These are phyloP conservation scores for Aspergillus bertholletiae DNA, from an alignment of 495 filamentous ascomycete species.

Conservation along the genomic window DNA sequence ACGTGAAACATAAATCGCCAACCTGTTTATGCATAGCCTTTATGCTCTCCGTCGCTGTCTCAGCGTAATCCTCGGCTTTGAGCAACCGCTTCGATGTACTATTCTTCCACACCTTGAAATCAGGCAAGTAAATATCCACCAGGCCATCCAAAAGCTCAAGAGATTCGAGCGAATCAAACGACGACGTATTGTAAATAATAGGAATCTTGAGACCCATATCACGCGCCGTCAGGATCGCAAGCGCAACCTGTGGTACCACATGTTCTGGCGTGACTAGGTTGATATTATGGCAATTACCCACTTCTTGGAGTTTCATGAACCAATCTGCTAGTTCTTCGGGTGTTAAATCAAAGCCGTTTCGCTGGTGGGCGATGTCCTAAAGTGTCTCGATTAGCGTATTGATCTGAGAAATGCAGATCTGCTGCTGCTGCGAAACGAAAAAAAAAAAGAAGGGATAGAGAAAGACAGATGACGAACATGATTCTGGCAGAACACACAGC, in stretches of 20 bases:
- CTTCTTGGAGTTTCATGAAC: slow-evolving; percentile 68
- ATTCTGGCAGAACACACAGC: slow-evolving; percentile 82
- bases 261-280: slow-evolving; percentile 76
- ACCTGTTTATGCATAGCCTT: slow-evolving; percentile 74
- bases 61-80: slow-evolving; percentile 68
- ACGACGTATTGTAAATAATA: slow-evolving; percentile 75
- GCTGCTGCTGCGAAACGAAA: no score
- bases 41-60: slow-evolving; percentile 65
- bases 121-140: slow-evolving; percentile 74
- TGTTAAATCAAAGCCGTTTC: slow-evolving; percentile 70
- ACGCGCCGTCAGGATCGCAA: slow-evolving; percentile 64
- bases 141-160: slow-evolving; percentile 66
- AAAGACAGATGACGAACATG: slow-evolving; percentile 33
- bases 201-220: slow-evolving; percentile 64
- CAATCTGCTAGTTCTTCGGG: slow-evolving; percentile 72
- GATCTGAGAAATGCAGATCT: background rate
- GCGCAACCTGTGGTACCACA: slow-evolving; percentile 72
- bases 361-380: slow-evolving; percentile 66
- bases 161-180: slow-evolving; percentile 67
- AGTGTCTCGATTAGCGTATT: background rate
- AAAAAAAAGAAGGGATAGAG: no score
- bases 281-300: slow-evolving; percentile 73
- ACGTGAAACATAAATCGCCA: slow-evolving; percentile 71
- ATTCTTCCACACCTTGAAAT: slow-evolving; percentile 73
- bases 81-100: slow-evolving; percentile 62